Evolutionary conservation across 2,329 filamentous ascomycete genomes (phyloP), one percentile per base, ranked within the genome.

Genomic region (Aureobasidium sp.): DNA sequence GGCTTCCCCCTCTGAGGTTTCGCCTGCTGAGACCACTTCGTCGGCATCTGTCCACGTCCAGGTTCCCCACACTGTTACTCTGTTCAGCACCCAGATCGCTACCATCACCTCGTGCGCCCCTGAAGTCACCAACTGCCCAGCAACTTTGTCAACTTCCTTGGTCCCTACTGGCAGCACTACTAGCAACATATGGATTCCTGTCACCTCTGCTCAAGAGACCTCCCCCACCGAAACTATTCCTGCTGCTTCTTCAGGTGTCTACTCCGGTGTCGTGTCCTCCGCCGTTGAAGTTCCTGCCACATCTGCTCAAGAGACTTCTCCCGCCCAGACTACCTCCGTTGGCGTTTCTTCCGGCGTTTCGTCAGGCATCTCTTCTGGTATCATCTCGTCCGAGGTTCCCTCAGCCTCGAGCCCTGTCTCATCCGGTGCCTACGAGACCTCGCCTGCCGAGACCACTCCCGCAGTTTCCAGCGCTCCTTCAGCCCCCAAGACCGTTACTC

Each of bases 401-500:
- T 45, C 52, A 5, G 54, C 39, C 24, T 50, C 60, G 6, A 39
- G 33, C 33, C 49, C 49, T 42, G 42, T 24, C 57, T 59, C 57
- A 17, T 58, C 52, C 45, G 50, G 12, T 48, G 47, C 60, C n/a
- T 47, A 62, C 52, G 60, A 61, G 58, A 64, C 47, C 44, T 54
- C 61, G 29, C 47, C 64, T 19, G 57, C 60, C 44, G 60, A 57
- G 45, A 42, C 62, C 29, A 54, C 58, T 27, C 56, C 61, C 62
- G 39, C 27, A 58, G 31, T 62, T 33, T 42, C 57, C 15, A 44
- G 45, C 19, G 49, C 64, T 14, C 60, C 60, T 12, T 50, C 31
- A n/a, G 60, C 27, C 62, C 37, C 72, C 39, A 70, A 69, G 40
- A 65, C 64, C 66, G 53, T 65, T 19, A 65, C 64, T 24, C 42